Conservation (phyloP, 208 protist genomes). For the Endotrypanum monterogeii region DNA sequence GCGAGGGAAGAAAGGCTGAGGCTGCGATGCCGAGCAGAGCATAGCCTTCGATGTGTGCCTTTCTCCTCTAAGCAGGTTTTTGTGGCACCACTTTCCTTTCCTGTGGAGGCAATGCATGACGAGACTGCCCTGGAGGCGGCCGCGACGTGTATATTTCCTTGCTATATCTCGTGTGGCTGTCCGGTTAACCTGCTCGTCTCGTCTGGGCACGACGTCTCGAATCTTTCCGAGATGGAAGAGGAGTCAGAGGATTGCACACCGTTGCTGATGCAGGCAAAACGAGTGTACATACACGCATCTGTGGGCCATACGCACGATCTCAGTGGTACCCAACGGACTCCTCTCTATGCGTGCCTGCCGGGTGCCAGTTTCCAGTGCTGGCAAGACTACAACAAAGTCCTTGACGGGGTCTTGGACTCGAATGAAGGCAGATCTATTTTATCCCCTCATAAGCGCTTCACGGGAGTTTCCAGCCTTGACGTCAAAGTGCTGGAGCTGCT, state of each 20-base stretch:
- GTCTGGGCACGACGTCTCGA: not conserved
- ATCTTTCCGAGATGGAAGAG: not conserved
- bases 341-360: not conserved
- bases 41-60: not conserved
- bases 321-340: not conserved
- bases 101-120: not conserved
- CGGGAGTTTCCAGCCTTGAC: constrained; percentile 7
- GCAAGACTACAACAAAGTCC: not conserved
- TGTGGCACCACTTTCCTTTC: not conserved
- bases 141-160: constrained; percentile 16
- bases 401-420: not conserved
- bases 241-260: not conserved
- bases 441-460: not conserved
- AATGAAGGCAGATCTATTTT: not conserved
- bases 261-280: not conserved
- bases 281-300: not conserved
- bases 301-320: not conserved
- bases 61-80: constrained; percentile 23
- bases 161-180: constrained; percentile 23
- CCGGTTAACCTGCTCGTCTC: not conserved
- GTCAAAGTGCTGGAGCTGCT: constrained; percentile 20
- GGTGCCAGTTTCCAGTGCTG: constrained; percentile 12
- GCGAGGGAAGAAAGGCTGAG: not conserved
- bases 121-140: not conserved
- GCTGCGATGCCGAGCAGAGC: not conserved